Conservation (phyloP, 176 grass and related monocot genomes). For the Carex myosuroides region DNA sequence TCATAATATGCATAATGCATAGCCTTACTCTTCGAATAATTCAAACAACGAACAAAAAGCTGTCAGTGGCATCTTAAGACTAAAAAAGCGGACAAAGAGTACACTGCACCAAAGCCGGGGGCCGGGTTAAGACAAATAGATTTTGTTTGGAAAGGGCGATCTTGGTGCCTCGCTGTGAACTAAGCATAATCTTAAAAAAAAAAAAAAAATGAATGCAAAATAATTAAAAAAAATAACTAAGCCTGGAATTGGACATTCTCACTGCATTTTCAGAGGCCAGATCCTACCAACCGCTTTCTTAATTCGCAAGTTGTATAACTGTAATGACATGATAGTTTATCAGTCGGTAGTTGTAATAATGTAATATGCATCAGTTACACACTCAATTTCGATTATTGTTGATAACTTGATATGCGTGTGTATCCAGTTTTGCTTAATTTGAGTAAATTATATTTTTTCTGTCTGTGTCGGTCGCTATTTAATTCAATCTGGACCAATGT, state of each 20-base stretch:
- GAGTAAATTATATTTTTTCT: neutral
- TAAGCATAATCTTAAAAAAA: neutral
- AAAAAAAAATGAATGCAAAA: neutral
- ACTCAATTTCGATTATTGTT: neutral
- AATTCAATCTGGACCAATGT: neutral
- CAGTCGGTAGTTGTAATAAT: neutral
- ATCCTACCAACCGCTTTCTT: slow-evolving; percentile 13
- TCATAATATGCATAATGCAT: no score
- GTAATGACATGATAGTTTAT: neutral
- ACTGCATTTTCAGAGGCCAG: neutral
- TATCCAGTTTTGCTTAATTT: neutral
- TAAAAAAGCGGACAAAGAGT: neutral
- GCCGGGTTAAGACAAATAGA: neutral
- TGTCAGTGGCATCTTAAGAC: neutral
- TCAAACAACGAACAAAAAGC: neutral
- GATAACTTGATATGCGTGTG: neutral
- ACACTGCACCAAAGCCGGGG: neutral
- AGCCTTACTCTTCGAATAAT: neutral
- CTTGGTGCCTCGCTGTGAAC: neutral
- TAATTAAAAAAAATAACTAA: neutral
- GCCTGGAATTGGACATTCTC: neutral
- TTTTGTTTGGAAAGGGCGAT: neutral
- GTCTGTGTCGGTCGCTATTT: neutral
- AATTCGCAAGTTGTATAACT: slow-evolving; percentile 10
- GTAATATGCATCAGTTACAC: neutral